Conservation (phyloP, 164 flowering plant genomes). For the Hamamelis virginiana region DNA sequence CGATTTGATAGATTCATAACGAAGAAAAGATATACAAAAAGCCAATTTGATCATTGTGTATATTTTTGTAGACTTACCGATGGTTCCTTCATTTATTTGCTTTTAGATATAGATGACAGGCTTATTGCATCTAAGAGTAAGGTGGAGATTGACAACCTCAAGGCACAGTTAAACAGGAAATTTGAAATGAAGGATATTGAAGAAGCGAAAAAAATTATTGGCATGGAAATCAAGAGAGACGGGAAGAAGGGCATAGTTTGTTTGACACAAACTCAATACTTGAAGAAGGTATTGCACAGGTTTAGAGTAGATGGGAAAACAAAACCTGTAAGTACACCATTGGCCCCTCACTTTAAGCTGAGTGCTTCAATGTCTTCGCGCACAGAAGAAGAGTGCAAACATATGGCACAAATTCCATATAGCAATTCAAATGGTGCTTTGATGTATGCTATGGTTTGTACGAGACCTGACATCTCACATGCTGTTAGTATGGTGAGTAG, state of each 20-base stretch:
- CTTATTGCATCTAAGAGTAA: neutral
- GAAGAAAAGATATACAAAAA: neutral
- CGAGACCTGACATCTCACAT: too few species aligned
- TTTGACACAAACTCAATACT: neutral
- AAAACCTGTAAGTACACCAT: neutral
- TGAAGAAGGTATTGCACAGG: neutral
- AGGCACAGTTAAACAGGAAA: too few species aligned
- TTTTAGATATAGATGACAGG: constrained; percentile 1
- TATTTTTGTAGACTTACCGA: neutral
- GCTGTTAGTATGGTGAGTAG: too few species aligned
- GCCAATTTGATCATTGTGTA: neutral
- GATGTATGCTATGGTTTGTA: neutral
- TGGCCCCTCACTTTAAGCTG: constrained; percentile 2
- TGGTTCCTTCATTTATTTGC: neutral
- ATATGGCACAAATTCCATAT: neutral
- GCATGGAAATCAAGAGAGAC: too few species aligned
- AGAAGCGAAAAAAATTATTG: too few species aligned
- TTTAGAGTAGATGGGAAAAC: neutral
- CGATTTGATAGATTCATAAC: neutral
- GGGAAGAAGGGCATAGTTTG: too few species aligned
- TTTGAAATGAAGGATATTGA: too few species aligned
- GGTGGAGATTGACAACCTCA: too few species aligned
- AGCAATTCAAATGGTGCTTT: neutral
- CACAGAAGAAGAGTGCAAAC: neutral
- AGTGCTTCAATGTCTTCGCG: neutral